Percentiles rank a stretch among this genome's conserved stretches.
Evolutionary conservation across 2,329 filamentous ascomycete species (phyloP).

Genomic region (Beauveria sp.): DNA sequence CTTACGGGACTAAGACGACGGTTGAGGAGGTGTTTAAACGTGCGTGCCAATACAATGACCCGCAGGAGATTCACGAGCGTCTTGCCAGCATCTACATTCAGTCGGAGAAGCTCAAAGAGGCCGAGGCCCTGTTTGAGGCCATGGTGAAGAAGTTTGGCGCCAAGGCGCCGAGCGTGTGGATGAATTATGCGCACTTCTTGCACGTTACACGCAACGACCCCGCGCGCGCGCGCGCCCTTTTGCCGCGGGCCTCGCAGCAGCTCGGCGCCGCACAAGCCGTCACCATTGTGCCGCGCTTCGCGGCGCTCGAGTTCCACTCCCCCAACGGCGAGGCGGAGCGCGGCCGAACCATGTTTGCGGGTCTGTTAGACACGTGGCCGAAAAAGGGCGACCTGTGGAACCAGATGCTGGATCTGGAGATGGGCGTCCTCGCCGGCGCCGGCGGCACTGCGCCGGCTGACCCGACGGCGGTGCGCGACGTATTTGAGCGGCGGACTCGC

Average conservation of each 20-base stretch:
- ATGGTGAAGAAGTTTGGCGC: conserved; percentile 87
- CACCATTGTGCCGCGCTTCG: conserved; percentile 78
- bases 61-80: conserved; percentile 80
- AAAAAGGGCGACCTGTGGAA: conserved; percentile 93
- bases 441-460: conserved; percentile 38
- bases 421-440: conserved; percentile 32
- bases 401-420: conserved; percentile 81
- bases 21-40: conserved; percentile 83
- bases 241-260: conserved; percentile 77
- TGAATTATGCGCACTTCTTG: conserved; percentile 92
- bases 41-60: conserved; percentile 89
- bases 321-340: conserved; percentile 77
- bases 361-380: conserved; percentile 72
- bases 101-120: conserved; percentile 74
- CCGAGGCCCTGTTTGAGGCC: conserved; percentile 76
- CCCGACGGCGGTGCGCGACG: conserved; percentile 52
- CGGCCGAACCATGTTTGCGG: conserved; percentile 90
- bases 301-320: conserved; percentile 83
- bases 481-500: conserved; percentile 74
- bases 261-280: conserved; percentile 58
- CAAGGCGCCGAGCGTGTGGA: conserved; percentile 72
- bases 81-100: conserved; percentile 93
- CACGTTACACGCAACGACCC: conserved; percentile 64
- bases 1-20: conserved; percentile 75
- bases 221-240: conserved; percentile 67